A percentile compares a stretch with the other conserved stretches of the same genome.
phyloP scores from a whole-genome alignment of 345 rosid species.

The Rhodamnia rubescens region DNA sequence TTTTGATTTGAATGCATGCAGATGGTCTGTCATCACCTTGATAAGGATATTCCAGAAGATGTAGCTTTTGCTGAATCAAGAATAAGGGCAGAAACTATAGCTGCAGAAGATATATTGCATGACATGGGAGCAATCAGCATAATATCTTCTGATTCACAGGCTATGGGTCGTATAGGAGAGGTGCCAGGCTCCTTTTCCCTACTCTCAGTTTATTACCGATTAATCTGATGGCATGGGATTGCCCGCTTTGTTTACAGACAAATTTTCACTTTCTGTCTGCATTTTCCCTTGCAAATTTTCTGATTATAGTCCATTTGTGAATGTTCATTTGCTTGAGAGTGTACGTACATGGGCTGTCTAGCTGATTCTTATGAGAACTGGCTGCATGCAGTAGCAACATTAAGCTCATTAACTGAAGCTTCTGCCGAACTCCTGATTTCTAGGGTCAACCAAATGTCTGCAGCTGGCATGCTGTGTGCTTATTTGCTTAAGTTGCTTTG shows the following conservation, averaged over 20 bases:
- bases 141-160: constrained; percentile 96
- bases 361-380: not conserved
- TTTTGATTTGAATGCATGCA: constrained; percentile 18
- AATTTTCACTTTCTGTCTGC: not conserved
- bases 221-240: not conserved
- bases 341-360: not conserved
- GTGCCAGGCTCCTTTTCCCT: constrained; percentile 13
- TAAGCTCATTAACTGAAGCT: not conserved
- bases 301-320: not conserved
- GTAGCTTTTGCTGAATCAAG: constrained; percentile 97
- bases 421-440: not conserved
- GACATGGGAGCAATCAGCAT: constrained; percentile 98
- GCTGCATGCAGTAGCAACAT: not conserved
- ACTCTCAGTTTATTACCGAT: not conserved
- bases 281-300: not conserved
- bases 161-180: constrained; percentile 99
- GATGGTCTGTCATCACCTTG: constrained; percentile 99
- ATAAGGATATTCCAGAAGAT: constrained; percentile 91
- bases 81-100: constrained; percentile 92
- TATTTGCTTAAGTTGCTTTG: not conserved
- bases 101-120: constrained; percentile 95
- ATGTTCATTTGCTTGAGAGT: not conserved
- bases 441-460: not conserved
- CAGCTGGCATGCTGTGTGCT: not conserved
- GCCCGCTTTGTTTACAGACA: not conserved